Base-by-base conservation (phyloP, 1,284 basidiomycete species). In the Austropuccinia psidii region DNA sequence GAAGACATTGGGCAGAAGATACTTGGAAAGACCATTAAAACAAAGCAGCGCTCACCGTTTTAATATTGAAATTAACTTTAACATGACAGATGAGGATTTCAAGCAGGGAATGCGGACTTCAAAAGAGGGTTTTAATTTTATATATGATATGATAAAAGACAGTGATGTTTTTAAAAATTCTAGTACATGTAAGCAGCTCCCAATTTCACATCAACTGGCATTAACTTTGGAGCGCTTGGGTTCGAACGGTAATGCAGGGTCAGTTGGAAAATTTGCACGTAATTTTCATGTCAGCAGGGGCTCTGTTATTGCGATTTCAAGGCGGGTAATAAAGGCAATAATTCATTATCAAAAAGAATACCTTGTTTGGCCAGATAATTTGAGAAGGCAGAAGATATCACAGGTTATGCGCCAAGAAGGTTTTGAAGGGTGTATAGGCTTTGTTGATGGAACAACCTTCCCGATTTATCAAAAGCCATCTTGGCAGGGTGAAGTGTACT, bases 141-240 rank as follows among this genome's bases (percentile, higher is more conserved):
- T 67, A 2, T 31, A 31, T 4, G 33, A 55, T 13, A 1, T 39
- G 17, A 67, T 67, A 2, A 19, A 21, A 13, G 21, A 33, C 50
- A 15, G 54, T 39, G 31, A 45, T 24, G 35, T 49, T 0, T 67
- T 65, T 45, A 8, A 45, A 8, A 24, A 11, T 27, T 7, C 1
- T 17, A 11, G 21, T 11, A 11, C 6, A 13, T n/a, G 45, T n/a
- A 39, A 21, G 13, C 62, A 47, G 7, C 62, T 45, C 4, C 62
- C 62, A 4, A 45, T 65, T 21, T 1, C 29, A 2, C 62, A 65
- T 17, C 62, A 65, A 49, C 27, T 65, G 2, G 62, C 62, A 11
- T 19, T 65, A 17, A 65, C 7, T 4, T n/a, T 65, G 43, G 65
- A 67, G 37, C 33, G 54, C 8, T 31, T 69, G 29, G 67, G 67